phyloP scores from a whole-genome alignment of 2,329 filamentous ascomycete species.

The Dryadomyces sulphureus region DNA sequence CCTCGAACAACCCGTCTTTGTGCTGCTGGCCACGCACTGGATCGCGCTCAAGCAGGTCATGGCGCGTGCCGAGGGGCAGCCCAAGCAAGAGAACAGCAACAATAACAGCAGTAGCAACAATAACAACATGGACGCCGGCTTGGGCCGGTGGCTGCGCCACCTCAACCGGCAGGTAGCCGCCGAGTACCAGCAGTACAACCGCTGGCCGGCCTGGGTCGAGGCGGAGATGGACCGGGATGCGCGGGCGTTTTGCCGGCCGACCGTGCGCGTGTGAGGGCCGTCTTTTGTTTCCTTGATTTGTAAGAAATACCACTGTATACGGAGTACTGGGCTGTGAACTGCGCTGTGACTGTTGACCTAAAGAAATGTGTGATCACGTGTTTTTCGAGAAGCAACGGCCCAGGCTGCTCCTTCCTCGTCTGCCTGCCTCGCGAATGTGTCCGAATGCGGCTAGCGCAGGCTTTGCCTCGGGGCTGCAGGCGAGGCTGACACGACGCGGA shows the following conservation, averaged over 20 bases:
- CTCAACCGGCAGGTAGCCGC: slow-evolving; percentile 31
- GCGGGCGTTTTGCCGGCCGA: slow-evolving; percentile 31
- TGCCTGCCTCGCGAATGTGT: no score
- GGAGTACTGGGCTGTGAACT: no score
- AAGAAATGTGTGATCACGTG: no score
- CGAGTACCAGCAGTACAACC: slow-evolving; percentile 30
- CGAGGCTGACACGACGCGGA: no score
- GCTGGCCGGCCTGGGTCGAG: slow-evolving; percentile 41
- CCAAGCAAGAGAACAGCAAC: background rate
- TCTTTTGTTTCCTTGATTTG: no score
- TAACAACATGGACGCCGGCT: slow-evolving; percentile 24
- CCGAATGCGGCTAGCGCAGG: no score
- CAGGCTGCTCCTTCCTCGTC: no score
- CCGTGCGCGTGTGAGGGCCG: no score
- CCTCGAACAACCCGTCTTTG: slow-evolving; percentile 26
- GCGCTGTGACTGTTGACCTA: no score
- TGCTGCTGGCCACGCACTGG: slow-evolving; percentile 39
- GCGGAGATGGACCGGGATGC: slow-evolving; percentile 29
- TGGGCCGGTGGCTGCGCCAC: slow-evolving; percentile 33
- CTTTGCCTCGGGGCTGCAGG: no score
- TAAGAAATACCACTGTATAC: no score
- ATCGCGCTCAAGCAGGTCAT: slow-evolving; percentile 39
- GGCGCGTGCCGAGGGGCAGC: slow-evolving; percentile 21
- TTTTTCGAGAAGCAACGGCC: no score
- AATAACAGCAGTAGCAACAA: background rate